Base-by-base conservation (phyloP, 768 basidiomycete genomes). In the Cubamyces lactineus region DNA sequence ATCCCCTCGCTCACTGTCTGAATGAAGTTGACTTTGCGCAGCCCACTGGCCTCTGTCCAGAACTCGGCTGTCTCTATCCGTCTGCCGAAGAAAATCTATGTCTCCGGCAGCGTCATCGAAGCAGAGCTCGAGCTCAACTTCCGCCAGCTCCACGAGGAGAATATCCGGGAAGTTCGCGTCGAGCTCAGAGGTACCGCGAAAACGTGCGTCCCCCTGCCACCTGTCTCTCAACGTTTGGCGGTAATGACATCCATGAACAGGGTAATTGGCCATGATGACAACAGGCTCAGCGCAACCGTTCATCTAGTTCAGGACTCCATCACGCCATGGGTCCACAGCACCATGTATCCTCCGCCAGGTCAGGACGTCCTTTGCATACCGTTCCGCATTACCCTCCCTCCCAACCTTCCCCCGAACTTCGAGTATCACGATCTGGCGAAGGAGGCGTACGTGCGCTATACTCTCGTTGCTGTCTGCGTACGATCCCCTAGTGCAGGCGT, bases 71-170 rank as follows among this genome's bases (percentile, higher is more conserved):
- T 62, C 39, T 21, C 45, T 11, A 34, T 62, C 19, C 21, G 55
- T 15, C 19, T 57, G 1, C 52, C 55, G 0, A 58, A n/a, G 5
- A 57, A 43, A 2, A 23, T 61, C 1, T 62, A 46, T 26, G 40
- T 51, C 1, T 45, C 63, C 7, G 61, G 66, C 17, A 46, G 49
- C 17, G 15, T 49, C 3, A 28, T 64, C 15, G 49, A 62, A 19
- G 66, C 63, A 21, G 60, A 57, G 23, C 57, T 64, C n/a, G 57
- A 53, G 19, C 49, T 67, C 21, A 13, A 64, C 61, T 59, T 64
- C 34, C 40, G 47, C 13, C 3, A 23, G 2, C 26, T 67, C 1
- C 57, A 34, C 17, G 41, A 56, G 9, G 60, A 59, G 42, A 52
- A 59, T 15, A 49, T 64, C 13, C 41, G 59, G 38, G 60, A 60